Evolutionary conservation across 2,329 filamentous ascomycete species (phyloP).

Genomic region (Fusarium staphyleae): DNA sequence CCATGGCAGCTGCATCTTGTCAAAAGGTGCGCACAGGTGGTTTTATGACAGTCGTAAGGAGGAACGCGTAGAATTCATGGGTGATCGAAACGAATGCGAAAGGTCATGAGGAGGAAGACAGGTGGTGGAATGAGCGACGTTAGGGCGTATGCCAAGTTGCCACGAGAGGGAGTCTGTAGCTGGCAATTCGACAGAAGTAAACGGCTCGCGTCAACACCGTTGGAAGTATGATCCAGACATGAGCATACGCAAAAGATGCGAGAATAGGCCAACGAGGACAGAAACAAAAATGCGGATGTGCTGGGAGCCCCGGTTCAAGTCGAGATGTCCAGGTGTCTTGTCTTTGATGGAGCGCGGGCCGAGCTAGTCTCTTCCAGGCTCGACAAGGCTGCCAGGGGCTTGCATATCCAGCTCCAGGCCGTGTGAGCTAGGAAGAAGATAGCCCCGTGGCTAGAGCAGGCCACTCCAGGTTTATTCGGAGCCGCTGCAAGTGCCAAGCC

Average conservation of each 20-base stretch:
- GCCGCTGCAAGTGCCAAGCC: conserved; percentile 15
- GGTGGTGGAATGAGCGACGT: conserved; percentile 20
- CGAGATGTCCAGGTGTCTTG: conserved; percentile 41
- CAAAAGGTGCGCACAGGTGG: conserved; percentile 24
- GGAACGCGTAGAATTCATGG: conserved; percentile 34
- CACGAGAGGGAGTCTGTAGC: conserved; percentile 9
- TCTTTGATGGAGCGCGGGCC: conserved; percentile 32
- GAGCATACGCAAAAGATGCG: conserved; percentile 11
- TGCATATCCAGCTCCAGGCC: conserved; percentile 29
- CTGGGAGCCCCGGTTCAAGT: conserved; percentile 20
- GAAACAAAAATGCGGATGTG: conserved; percentile 16
- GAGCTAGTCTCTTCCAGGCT: conserved; percentile 39
- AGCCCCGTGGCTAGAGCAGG: conserved; percentile 12
- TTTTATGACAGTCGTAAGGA: conserved; percentile 27
- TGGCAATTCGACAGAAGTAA: conserved; percentile 19
- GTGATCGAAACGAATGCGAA: conserved; percentile 29
- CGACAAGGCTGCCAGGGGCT: conserved; percentile 41
- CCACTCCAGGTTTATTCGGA: neutral
- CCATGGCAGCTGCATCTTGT: conserved; percentile 51
- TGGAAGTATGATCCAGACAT: conserved; percentile 20
- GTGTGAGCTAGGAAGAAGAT: conserved; percentile 15
- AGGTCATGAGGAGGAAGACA: conserved; percentile 34
- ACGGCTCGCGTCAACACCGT: conserved; percentile 20
- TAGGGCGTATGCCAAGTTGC: conserved; percentile 27
- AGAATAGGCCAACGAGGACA: conserved; percentile 28